Evolutionary conservation across 192 early-diverging fungal species (phyloP).

Genomic region (Coemansia sp.): DNA sequence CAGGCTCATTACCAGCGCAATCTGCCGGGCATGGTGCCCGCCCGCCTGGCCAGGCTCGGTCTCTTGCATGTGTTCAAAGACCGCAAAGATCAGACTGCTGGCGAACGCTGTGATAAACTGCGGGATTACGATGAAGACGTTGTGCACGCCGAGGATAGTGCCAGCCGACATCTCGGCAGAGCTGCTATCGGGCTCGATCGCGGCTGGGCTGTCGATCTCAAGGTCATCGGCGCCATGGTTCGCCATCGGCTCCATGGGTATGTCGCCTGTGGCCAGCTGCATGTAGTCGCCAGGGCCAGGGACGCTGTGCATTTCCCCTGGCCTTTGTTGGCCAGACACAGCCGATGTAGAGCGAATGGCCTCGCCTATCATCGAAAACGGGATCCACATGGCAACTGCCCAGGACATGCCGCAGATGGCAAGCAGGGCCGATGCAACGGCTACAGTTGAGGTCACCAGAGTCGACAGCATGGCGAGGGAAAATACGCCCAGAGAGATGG

Average conservation of each 20-base stretch:
- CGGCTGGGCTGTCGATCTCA: not conserved
- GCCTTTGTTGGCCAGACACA: not conserved
- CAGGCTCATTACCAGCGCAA: conserved; percentile 34
- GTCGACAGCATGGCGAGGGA: conserved; percentile 64
- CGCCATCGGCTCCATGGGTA: conserved; percentile 15
- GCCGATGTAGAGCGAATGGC: conserved; percentile 12
- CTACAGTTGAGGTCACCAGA: conserved; percentile 51
- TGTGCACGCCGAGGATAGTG: conserved; percentile 87
- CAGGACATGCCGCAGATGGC: conserved; percentile 75
- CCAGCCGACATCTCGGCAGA: conserved; percentile 53
- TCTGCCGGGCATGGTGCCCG: conserved; percentile 33
- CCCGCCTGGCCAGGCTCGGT: conserved; percentile 5
- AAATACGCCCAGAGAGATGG: conserved; percentile 62
- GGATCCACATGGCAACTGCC: conserved; percentile 89
- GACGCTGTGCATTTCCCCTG: not conserved
- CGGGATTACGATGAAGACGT: conserved; percentile 90
- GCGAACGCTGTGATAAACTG: conserved; percentile 84
- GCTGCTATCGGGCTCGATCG: not conserved
- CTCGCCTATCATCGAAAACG: conserved; percentile 82
- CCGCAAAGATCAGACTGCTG: conserved; percentile 63
- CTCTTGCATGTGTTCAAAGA: conserved; percentile 53
- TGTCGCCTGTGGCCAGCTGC: conserved; percentile 15
- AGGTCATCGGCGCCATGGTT: not conserved
- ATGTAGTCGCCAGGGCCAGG: conserved; percentile 7
- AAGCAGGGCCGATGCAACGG: conserved; percentile 62